Base-by-base conservation (phyloP, 495 filamentous ascomycete genomes). In the Apiosordaria backusii region DNA sequence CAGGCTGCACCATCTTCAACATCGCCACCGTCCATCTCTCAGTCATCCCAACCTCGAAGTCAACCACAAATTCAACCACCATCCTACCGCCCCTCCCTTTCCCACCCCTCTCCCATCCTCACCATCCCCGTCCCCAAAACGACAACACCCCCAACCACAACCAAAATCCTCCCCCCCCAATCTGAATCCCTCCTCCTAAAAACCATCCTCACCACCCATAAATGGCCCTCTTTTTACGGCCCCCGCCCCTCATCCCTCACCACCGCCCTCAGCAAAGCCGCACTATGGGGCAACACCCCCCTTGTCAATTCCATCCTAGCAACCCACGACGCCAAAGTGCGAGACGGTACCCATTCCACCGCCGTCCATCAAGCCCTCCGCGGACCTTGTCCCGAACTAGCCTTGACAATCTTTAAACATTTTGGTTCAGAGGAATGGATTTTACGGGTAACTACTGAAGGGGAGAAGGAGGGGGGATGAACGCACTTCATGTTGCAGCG, bases 301-400 rank as follows among this genome's bases (percentile, higher is more conserved):
- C 29, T 61, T 19, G 59, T 61, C 10, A 4, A 15, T 9, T 16
- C 26, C 21, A 13, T 61, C 4, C 59, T 61, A 15, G 13, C 24
- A 0, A 22, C 26, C 27, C 10, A 22, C 16, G 59, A 6, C 59
- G n/a, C n/a, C 4, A 18, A 61, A 15, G 45, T 61, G 10, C n/a
- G 27, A 13, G 59, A 27, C 3, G 1, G 9, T 18, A 2, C 18
- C n/a, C 59, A n/a, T 22, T 18, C 53, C 19, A 64, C 60, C 7
- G 26, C 60, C 27, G 22, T 67, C 5, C 66, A 67, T 61, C 61
- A 63, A 19, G 66, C 66, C 15, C 66, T 67, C 19, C 53, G 61
- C 0, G 66, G 66, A 1, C 66, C 66, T 0, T 19, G 7, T 4
- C 66, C 66, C 21, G 61, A 63, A 5, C 26, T 67, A 9, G 66